A percentile compares a stretch with the other conserved stretches of the same genome.
These are phyloP conservation scores for Tinospora cordifolia DNA, from an alignment of 164 flowering plant species.

Conservation along the genomic window DNA sequence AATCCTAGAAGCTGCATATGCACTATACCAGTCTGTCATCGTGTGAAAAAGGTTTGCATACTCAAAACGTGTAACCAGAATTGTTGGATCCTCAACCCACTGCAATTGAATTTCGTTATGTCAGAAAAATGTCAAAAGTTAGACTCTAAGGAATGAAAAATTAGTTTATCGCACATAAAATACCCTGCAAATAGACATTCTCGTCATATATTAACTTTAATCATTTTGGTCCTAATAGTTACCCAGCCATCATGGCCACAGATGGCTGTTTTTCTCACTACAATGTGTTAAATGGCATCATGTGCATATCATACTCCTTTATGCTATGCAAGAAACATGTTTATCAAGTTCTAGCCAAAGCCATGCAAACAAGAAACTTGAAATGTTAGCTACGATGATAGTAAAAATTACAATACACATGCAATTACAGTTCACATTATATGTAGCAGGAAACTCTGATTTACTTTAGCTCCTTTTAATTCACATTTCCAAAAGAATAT, in stretches of 20 bases:
- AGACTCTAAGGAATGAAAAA: neutral
- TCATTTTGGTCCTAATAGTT: neutral
- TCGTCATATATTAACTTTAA: neutral
- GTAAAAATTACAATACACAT: neutral
- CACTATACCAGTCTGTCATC: conserved; percentile 91
- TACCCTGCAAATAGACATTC: conserved; percentile 1
- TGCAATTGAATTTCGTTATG: conserved; percentile 30
- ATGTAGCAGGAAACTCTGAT: neutral
- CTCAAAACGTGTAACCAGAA: conserved; percentile 82
- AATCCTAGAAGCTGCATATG: conserved; percentile 82
- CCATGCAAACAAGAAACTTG: neutral
- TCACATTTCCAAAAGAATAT: neutral
- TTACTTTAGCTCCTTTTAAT: neutral
- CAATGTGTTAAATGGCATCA: neutral
- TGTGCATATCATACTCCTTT: neutral
- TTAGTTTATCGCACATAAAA: neutral
- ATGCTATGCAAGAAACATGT: neutral
- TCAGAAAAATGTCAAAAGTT: conserved; percentile 12
- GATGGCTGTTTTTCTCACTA: neutral
- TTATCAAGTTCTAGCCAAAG: neutral
- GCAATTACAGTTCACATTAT: neutral
- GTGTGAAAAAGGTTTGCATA: conserved; percentile 97
- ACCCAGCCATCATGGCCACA: neutral
- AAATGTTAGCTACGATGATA: neutral
- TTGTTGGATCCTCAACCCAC: conserved; percentile 93